A percentile compares a stretch with the other conserved stretches of the same genome.
phyloP scores from a whole-genome alignment of 371 early-diverging fungal genomes.

The Apophysomyces trapeziformis region DNA sequence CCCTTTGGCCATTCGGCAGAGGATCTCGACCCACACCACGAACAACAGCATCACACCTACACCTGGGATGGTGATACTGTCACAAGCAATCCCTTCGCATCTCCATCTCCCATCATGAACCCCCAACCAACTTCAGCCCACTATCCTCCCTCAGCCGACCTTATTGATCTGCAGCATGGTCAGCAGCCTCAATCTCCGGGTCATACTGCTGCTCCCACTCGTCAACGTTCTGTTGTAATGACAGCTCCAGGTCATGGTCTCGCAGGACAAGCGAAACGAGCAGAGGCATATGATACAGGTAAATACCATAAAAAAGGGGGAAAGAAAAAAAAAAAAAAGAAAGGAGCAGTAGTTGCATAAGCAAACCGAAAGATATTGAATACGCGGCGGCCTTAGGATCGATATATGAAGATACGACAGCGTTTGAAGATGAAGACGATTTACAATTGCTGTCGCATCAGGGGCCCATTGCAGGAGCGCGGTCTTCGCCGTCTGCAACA shows the following conservation, averaged over 20 bases:
- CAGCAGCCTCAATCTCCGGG: slow-evolving; percentile 4
- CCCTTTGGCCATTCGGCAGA: slow-evolving; percentile 29
- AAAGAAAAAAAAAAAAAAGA: not conserved
- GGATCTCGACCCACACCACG: slow-evolving; percentile 16
- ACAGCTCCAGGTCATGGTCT: slow-evolving; percentile 14
- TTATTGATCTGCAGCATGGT: slow-evolving; percentile 30
- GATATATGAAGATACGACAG: slow-evolving; percentile 46
- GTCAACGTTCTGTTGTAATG: slow-evolving; percentile 3
- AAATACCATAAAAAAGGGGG: not conserved
- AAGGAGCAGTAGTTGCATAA: not conserved
- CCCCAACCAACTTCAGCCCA: not conserved
- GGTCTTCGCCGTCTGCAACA: slow-evolving; percentile 11
- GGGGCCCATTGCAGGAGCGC: slow-evolving; percentile 47
- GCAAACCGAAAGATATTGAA: not conserved
- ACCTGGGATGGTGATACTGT: slow-evolving; percentile 22
- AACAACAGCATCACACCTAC: slow-evolving; percentile 15
- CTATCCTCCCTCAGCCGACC: slow-evolving; percentile 23
- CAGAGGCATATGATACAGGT: slow-evolving; percentile 33
- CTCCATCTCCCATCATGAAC: slow-evolving; percentile 10
- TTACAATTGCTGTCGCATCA: slow-evolving; percentile 44
- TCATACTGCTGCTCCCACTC: slow-evolving; percentile 9
- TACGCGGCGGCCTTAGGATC: slow-evolving; percentile 21
- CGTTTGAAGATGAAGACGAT: slow-evolving; percentile 54
- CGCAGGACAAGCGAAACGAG: slow-evolving; percentile 16
- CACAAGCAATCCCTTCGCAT: slow-evolving; percentile 20